These are phyloP conservation scores for Carpinus fangiana DNA, from an alignment of 306 rosid species.

Conservation along the genomic window DNA sequence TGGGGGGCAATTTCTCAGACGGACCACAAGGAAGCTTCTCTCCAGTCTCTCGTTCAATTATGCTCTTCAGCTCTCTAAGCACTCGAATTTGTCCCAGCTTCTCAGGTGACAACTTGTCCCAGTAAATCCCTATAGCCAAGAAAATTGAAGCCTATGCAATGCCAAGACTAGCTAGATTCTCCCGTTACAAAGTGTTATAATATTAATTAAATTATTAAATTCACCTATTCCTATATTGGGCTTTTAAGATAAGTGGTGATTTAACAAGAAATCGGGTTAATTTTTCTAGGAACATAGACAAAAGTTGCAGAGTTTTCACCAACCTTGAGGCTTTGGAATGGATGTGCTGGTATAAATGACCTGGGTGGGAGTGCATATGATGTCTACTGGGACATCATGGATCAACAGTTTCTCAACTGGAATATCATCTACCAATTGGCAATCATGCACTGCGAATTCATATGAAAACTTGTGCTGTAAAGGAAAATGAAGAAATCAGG, in stretches of 20 bases:
- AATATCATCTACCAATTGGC: constrained; percentile 86
- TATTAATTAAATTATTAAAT: too few relatives aligned
- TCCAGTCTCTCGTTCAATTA: constrained; percentile 68
- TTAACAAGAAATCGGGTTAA: too few relatives aligned
- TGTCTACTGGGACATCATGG: constrained; percentile 90
- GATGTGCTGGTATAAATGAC: constrained; percentile 64
- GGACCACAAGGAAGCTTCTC: constrained; percentile 73
- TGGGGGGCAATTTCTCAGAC: constrained; percentile 81
- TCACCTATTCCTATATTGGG: too few relatives aligned
- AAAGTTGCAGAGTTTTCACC: constrained; percentile 26
- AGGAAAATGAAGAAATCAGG: background rate
- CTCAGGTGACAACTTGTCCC: constrained; percentile 94
- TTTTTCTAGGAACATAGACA: too few relatives aligned
- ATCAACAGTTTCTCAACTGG: constrained; percentile 73
- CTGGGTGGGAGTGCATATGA: constrained; percentile 83
- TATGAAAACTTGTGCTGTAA: background rate
- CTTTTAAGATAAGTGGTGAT: too few relatives aligned
- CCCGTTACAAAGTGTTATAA: too few relatives aligned
- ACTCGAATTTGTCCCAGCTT: constrained; percentile 77
- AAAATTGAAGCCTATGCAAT: background rate
- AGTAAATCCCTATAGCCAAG: constrained; percentile 66
- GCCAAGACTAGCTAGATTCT: background rate
- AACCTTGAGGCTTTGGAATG: constrained; percentile 92
- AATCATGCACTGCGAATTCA: constrained; percentile 65
- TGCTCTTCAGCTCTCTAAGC: constrained; percentile 77